A percentile compares a stretch with the other conserved stretches of the same genome.
Conservation (phyloP, 805 yeast species). For the Candida sakaeoensis region DNA sequence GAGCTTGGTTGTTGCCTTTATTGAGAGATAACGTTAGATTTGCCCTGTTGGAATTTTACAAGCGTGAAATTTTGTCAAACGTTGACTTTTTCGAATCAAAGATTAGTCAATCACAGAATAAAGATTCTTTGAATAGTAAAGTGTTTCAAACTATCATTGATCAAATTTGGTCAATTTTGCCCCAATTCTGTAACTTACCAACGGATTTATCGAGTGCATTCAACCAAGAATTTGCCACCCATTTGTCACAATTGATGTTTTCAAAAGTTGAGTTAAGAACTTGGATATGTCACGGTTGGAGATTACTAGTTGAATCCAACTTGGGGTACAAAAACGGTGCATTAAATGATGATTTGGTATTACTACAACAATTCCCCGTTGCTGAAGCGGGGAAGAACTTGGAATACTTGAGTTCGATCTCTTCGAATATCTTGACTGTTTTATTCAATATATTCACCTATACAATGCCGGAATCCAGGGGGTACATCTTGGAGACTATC, state of each 20-base stretch:
- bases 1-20: constrained; percentile 94
- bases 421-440: constrained; percentile 78
- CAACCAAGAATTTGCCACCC: constrained; percentile 72
- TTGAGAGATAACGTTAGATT: constrained; percentile 80
- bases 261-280: constrained; percentile 72
- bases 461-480: constrained; percentile 78
- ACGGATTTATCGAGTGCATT: constrained; percentile 63
- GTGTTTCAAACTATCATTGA: constrained; percentile 81
- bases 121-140: constrained; percentile 66
- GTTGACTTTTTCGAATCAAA: constrained; percentile 51
- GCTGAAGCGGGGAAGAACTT: constrained; percentile 53
- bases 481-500: constrained; percentile 81
- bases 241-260: constrained; percentile 70
- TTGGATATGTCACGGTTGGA: constrained; percentile 77
- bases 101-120: constrained; percentile 38
- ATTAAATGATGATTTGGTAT: constrained; percentile 48
- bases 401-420: constrained; percentile 58
- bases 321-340: constrained; percentile 59
- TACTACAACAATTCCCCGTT: constrained; percentile 59
- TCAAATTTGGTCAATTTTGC: constrained; percentile 89
- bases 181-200: constrained; percentile 86
- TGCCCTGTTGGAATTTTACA: constrained; percentile 65
- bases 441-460: constrained; percentile 91
- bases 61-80: constrained; percentile 62
- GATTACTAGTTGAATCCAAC: constrained; percentile 74